Evolutionary conservation across 345 rosid species (phyloP), one percentile per base, ranked within the genome.

Genomic region (Gossypium arboreum): DNA sequence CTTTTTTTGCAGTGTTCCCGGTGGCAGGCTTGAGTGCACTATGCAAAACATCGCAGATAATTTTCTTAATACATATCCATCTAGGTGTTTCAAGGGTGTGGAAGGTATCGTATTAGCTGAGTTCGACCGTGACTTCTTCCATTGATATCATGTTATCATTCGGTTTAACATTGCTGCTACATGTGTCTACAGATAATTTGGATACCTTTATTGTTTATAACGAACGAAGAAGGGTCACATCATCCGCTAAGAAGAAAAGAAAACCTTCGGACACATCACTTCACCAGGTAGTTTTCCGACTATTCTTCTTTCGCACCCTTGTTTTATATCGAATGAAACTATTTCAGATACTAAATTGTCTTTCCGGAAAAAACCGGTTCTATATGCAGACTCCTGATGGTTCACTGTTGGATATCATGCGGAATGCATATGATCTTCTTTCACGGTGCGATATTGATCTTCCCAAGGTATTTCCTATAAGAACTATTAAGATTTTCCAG

Each of bases 21-120:
- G 98, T 80, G 97, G 97, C 65, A 88, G 97, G 84, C 86, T 94
- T 79, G 98, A 94, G 81, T 94, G 97, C 86, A 92, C 97, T 8
- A 92, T 94, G 98, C 97, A 94, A 83, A 94, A 94, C 85, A 90
- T 91, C 86, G 97, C 97, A 3, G 97, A 94, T 76, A 90, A 84
- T 82, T 91, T 94, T 81, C 78, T 75, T 25, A 94, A 87, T 81
- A 77, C 85, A 17, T 90, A 86, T 83, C 41, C 81, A 61, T 92
- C 95, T 18, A 90, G 92, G 81, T 75, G 86, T 79, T 86, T 85
- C 79, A 82, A 88, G 76, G 88, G 59, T 73, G 84, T 86, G 20
- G 94, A 91, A 89, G 97, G 97, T 94, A 82, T 62, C n/a, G 3
- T 55, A 71, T 47, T 75, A 67, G 51, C 45, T 71, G 10, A 59